phyloP scores from a whole-genome alignment of 2,329 filamentous ascomycete genomes.

The Laburnicola sp. region DNA sequence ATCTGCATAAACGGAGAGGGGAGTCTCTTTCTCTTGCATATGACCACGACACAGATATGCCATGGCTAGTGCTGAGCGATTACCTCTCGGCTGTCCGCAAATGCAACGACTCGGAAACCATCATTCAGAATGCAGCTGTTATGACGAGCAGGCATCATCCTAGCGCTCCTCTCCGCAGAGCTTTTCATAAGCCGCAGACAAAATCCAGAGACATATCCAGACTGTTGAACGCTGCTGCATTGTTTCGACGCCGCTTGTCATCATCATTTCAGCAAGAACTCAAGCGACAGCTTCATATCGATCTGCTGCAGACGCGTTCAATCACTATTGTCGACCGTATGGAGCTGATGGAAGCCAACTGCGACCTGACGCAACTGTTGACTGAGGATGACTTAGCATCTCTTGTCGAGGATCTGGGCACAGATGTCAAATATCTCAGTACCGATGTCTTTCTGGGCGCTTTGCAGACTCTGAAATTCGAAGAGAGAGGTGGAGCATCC shows the following conservation, averaged over 20 bases:
- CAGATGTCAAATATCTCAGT: conserved; percentile 49
- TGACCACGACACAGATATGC: conserved; percentile 69
- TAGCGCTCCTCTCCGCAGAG: conserved; percentile 27
- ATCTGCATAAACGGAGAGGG: conserved; percentile 82
- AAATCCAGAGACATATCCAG: conserved; percentile 58
- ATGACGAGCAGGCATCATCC: conserved; percentile 35
- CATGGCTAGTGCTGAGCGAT: conserved; percentile 85
- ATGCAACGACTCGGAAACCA: conserved; percentile 75
- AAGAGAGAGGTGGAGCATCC: conserved; percentile 43
- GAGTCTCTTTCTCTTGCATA: conserved; percentile 79
- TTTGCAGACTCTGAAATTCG: conserved; percentile 54
- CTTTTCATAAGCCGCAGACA: conserved; percentile 33
- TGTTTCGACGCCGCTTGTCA: conserved; percentile 71
- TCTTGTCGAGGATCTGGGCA: conserved; percentile 65
- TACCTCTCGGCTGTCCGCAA: conserved; percentile 76
- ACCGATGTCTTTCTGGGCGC: conserved; percentile 57
- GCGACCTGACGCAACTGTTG: conserved; percentile 76
- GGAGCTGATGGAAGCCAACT: conserved; percentile 75
- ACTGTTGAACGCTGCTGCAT: conserved; percentile 69
- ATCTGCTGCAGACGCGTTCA: conserved; percentile 74
- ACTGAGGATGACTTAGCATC: conserved; percentile 69
- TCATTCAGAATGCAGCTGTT: conserved; percentile 67
- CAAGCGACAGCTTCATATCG: conserved; percentile 67
- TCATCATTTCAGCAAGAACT: conserved; percentile 70
- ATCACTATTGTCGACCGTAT: conserved; percentile 65